A percentile compares a stretch with the other conserved stretches of the same genome.
phyloP scores from a whole-genome alignment of 1,139 yeast species.

The Yamadazyma aaseri region DNA sequence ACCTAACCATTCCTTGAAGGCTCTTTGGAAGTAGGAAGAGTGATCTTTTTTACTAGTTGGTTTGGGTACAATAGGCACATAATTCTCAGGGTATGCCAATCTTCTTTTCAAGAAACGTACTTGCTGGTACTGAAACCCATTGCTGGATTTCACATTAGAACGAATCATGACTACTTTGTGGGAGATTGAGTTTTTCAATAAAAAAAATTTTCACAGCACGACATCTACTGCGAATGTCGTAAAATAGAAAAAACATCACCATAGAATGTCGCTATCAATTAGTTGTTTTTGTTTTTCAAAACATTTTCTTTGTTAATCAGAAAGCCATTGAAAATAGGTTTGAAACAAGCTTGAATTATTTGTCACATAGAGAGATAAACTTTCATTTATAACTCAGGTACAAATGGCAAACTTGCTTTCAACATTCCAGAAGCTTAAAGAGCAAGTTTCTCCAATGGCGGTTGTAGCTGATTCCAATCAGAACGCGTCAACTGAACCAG shows the following conservation, averaged over 20 bases:
- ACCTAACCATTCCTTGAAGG: slow-evolving; percentile 64
- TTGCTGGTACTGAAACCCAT: slow-evolving; percentile 11
- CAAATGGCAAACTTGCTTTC: slow-evolving; percentile 20
- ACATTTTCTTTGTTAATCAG: too few species aligned
- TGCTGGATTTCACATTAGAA: slow-evolving; percentile 1
- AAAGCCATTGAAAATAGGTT: too few species aligned
- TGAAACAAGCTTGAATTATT: too few species aligned
- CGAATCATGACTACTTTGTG: too few species aligned
- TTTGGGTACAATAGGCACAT: slow-evolving; percentile 25
- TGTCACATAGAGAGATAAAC: too few species aligned
- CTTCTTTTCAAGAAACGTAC: slow-evolving; percentile 24
- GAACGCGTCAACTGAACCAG: slow-evolving; percentile 4
- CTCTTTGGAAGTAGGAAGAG: slow-evolving; percentile 22
- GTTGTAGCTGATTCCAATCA: slow-evolving; percentile 7
- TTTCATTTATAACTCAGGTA: too few species aligned
- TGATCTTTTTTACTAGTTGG: slow-evolving; percentile 32
- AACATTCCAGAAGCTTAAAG: slow-evolving; percentile 17
- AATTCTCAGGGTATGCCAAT: slow-evolving; percentile 29
- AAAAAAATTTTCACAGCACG: too few species aligned
- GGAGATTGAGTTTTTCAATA: too few species aligned
- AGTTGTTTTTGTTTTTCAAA: too few species aligned
- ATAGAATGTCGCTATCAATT: too few species aligned
- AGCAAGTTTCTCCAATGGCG: slow-evolving; percentile 16
- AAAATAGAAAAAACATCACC: too few species aligned
- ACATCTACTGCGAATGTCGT: too few species aligned